Evolutionary conservation across 2,329 filamentous ascomycete genomes (phyloP), one percentile per base, ranked within the genome.

Genomic region (Alternaria rosae): DNA sequence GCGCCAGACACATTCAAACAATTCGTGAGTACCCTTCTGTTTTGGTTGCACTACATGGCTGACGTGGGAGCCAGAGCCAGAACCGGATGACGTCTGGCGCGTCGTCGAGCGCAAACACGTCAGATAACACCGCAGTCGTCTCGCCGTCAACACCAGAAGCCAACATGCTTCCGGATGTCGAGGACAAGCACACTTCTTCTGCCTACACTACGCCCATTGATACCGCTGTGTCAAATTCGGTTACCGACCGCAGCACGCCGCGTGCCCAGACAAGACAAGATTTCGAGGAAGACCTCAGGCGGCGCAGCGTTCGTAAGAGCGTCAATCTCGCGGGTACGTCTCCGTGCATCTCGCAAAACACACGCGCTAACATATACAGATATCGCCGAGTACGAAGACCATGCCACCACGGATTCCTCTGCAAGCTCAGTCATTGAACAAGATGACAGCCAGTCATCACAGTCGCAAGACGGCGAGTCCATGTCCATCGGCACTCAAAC

Each of bases 251-350:
- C 72, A 86, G 89, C 45, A 97, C 94, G 1, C 94, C 94, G 9
- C 88, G 89, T 69, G 93, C 93, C 3, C 92, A 97, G 75, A 94
- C 92, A 57, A 82, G 92, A 55, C 87, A 93, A 70, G 92, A 96
- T 62, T 86, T 92, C 66, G 86, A 90, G 58, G 83, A 83, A 79
- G 65, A 85, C 79, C 64, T 86, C 83, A 70, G 74, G 83, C 70
- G 76, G 85, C 78, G 82, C 59, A 84, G 81, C 57, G 79, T 81
- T 57, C 87, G 90, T 21, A 89, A 89, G 6, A 90, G 88, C 74
- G 90, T 89, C 65, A 94, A 90, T 75, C 87, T 97, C 57, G 91
- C 94, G 82, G 89, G 92, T 95, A 80, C 72, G 67, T 57, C 11
- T 17, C 10, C 17, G 15, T 84, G 23, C 5, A 5, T 26, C 5